Conservation (phyloP, 2,329 filamentous ascomycete genomes). For the Sarocladiaceae sp. region DNA sequence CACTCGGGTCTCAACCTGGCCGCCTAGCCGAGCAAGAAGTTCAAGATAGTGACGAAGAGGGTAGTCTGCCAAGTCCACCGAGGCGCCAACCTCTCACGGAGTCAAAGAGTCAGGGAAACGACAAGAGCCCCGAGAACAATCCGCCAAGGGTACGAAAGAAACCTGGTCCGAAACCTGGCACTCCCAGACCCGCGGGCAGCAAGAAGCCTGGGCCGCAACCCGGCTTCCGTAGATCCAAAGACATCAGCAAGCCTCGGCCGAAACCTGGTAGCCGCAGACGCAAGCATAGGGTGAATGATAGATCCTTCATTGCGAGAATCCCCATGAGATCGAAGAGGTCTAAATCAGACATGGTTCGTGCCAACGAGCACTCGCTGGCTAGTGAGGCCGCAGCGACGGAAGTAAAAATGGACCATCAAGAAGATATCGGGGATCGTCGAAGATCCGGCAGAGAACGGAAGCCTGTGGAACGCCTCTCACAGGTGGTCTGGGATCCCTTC, state of each 20-base stretch:
- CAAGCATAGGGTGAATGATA: no score
- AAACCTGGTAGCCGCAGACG: no score
- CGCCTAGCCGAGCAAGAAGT: no score
- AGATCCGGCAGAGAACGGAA: slow-evolving; percentile 1
- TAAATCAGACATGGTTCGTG: no score
- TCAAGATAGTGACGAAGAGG: slow-evolving; percentile 1
- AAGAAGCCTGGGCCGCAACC: no score
- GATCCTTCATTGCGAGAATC: no score
- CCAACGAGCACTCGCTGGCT: no score
- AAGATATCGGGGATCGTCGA: not conserved
- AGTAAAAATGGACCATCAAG: not conserved
- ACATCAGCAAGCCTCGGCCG: no score
- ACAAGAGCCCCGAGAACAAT: not conserved
- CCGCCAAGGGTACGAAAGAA: not conserved
- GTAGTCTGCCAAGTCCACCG: not conserved
- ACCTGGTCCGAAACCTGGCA: not conserved
- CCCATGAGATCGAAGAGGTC: no score
- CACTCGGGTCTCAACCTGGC: not conserved
- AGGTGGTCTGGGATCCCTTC: not conserved
- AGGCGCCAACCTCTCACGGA: not conserved
- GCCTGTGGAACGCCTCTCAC: not conserved
- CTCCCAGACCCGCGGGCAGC: no score
- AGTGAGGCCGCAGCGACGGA: no score
- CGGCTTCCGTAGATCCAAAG: no score
- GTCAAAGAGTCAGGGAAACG: not conserved